Base-by-base conservation (phyloP, 441 rosid genomes). In the Jatropha podagrica region DNA sequence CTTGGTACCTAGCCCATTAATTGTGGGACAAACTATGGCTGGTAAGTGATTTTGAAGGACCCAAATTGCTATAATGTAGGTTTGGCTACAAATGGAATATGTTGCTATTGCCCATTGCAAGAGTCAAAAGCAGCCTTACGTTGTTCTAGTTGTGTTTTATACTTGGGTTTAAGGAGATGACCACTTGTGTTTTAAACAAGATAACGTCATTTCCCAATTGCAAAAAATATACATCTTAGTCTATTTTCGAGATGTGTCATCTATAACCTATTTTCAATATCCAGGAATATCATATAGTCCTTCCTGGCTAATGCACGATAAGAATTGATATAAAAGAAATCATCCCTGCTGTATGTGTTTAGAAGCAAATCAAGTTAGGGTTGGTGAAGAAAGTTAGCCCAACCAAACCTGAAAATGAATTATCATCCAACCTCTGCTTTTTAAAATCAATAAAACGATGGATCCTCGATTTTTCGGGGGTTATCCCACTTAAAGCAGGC, bases 361-460 rank as follows among this genome's bases (percentile, higher is more conserved):
- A 4, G 11, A 3, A 26, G 41, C n/a, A 13, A 26, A 13, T 42
- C 2, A 20, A 7, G 42, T 4, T 42, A n/a, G 20, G 18, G 41
- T 32, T 56, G 46, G 37, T 44, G 56, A 7, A 37, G 41, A 51
- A 52, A 20, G 32, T 38, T 10, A 20, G 18, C 17, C 59, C 65
- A 62, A 51, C 63, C 60, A 49, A 68, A 68, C 51, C 20, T 15
- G 54, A 62, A 23, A n/a, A 42, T 15, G 75, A 74, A 40, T 73
- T 68, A 7, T 52, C 73, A 46, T 6, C 74, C 37, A 56, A 60
- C 68, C 44, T 49, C 44, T 7, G 44, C 62, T 67, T 14, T 64
- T 0, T 9, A 32, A 20, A 48, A 15, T 59, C 59, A 59, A 61
- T 10, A 54, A 60, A 27, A 46, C 20, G 14, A 51, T 9, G 40